Percentiles rank a stretch among this genome's conserved stretches.
These are phyloP conservation scores for Nicotiana attenuata DNA, from an alignment of 257 asterid species.

Conservation along the genomic window DNA sequence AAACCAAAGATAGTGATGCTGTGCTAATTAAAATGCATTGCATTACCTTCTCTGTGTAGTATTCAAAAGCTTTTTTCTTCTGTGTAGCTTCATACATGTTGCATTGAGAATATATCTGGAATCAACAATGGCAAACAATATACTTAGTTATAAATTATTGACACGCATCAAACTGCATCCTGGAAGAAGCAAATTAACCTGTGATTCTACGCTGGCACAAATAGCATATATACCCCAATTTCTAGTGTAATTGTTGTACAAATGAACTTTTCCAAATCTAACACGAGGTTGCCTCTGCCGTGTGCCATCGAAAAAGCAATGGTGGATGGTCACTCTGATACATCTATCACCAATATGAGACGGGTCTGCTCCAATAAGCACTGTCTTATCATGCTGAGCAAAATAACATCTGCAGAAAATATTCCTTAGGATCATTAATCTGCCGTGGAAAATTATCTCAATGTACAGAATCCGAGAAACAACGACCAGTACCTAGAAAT, in stretches of 20 bases:
- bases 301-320: conserved; percentile 91
- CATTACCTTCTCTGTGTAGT: conserved; percentile 82
- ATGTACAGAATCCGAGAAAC: neutral
- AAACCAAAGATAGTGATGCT: neutral
- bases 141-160: conserved; percentile 2
- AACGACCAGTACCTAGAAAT: conserved; percentile 53
- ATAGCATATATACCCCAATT: conserved; percentile 86
- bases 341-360: conserved; percentile 75
- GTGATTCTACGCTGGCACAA: conserved; percentile 96
- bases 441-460: neutral
- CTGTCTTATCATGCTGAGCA: conserved; percentile 73
- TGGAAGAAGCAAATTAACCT: conserved; percentile 36
- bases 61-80: conserved; percentile 78
- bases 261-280: conserved; percentile 86
- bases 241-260: conserved; percentile 86
- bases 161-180: neutral
- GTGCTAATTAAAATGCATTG: neutral
- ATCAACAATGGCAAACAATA: neutral
- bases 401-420: conserved; percentile 59
- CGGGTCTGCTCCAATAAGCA: conserved; percentile 94
- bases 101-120: conserved; percentile 78
- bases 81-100: conserved; percentile 77
- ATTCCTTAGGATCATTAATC: conserved; percentile 14
- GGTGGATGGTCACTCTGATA: conserved; percentile 88
- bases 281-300: conserved; percentile 87